Percentiles rank a stretch among this genome's conserved stretches.
Conservation (phyloP, 108 stramenopile species). For the Schizochytrium sp. region DNA sequence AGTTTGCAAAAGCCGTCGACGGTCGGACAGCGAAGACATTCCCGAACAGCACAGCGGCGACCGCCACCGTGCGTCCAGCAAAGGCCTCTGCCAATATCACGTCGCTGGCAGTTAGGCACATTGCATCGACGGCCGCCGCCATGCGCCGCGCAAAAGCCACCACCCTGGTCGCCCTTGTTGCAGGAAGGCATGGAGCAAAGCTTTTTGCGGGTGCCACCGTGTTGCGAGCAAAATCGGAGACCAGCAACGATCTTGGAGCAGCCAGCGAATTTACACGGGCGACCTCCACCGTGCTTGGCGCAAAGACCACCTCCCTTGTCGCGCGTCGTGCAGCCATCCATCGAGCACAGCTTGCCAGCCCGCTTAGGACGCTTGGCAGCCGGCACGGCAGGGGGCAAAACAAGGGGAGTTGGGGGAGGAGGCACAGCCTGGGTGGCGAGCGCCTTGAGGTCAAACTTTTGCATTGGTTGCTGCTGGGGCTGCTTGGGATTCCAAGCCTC, state of each 20-base stretch:
- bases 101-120: background rate
- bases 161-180: slow-evolving; percentile 16
- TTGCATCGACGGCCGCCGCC: slow-evolving; percentile 3
- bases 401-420: background rate
- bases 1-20: background rate
- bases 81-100: background rate
- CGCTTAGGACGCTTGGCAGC: background rate
- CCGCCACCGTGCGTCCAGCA: background rate
- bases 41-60: background rate
- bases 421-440: background rate
- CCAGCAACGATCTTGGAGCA: slow-evolving; percentile 2
- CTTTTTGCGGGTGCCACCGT: slow-evolving; percentile 10
- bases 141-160: slow-evolving; percentile 4
- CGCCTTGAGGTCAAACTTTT: background rate
- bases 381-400: background rate
- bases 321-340: background rate
- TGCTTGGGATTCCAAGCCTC: background rate
- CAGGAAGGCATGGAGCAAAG: background rate
- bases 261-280: background rate
- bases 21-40: background rate
- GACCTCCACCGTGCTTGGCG: slow-evolving; percentile 11
- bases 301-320: slow-evolving; percentile 15
- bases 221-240: background rate
- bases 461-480: background rate
- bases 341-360: background rate